These are phyloP conservation scores for Knoxia roxburghii DNA, from an alignment of 257 asterid genomes.

Conservation along the genomic window DNA sequence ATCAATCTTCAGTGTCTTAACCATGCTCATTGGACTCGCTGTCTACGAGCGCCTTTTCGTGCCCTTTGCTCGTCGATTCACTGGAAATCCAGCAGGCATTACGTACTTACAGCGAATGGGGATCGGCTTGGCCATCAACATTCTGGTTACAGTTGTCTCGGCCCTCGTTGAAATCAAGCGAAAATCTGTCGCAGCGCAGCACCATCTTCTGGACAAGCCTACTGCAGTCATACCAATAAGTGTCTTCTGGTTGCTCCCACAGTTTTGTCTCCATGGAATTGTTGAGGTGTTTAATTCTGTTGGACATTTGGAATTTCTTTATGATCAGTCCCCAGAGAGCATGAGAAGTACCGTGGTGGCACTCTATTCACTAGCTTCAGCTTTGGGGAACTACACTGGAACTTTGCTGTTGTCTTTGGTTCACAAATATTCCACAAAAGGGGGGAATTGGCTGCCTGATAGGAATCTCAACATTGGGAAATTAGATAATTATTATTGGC, in stretches of 20 bases:
- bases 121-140: conserved; percentile 46
- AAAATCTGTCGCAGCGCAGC: conserved; percentile 43
- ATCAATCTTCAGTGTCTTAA: conserved; percentile 58
- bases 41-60: conserved; percentile 64
- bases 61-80: conserved; percentile 47
- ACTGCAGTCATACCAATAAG: conserved; percentile 53
- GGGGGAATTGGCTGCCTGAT: conserved; percentile 63
- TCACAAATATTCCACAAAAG: conserved; percentile 41
- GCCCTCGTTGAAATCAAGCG: conserved; percentile 63
- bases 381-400: conserved; percentile 54
- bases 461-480: conserved; percentile 59
- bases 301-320: conserved; percentile 69
- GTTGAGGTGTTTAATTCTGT: conserved; percentile 64
- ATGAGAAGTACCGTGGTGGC: conserved; percentile 83
- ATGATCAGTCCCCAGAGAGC: conserved; percentile 80
- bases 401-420: conserved; percentile 52
- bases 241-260: conserved; percentile 74
- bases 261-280: conserved; percentile 57
- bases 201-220: conserved; percentile 46
- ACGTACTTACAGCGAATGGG: conserved; percentile 82
- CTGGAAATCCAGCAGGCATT: conserved; percentile 46
- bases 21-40: conserved; percentile 43
- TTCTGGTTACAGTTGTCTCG: conserved; percentile 43
- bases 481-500: conserved; percentile 66
- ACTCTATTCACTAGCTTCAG: conserved; percentile 49